phyloP scores from a whole-genome alignment of 2,329 filamentous ascomycete species.

The Fusarium xyrophilum region DNA sequence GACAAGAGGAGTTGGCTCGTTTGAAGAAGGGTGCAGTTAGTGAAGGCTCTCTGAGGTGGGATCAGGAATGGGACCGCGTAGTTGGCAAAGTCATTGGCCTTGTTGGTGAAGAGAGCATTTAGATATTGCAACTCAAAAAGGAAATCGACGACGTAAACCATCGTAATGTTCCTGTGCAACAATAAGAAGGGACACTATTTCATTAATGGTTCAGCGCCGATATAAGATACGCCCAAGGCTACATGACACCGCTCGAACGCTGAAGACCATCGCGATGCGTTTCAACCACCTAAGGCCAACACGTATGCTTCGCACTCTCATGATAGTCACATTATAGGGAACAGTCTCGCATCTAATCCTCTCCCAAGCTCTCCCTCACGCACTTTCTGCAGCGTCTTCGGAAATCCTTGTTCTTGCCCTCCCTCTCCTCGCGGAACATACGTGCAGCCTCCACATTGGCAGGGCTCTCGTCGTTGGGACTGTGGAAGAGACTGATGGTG shows the following conservation, averaged over 20 bases:
- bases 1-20: constrained; percentile 60
- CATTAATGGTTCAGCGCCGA: constrained; percentile 8
- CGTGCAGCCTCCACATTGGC: constrained; percentile 94
- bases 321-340: neutral
- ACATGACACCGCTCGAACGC: constrained; percentile 34
- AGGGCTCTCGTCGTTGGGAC: constrained; percentile 93
- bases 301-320: neutral
- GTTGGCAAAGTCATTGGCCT: constrained; percentile 74
- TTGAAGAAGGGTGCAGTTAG: constrained; percentile 73
- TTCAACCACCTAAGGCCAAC: constrained; percentile 20
- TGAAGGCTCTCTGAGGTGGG: constrained; percentile 83
- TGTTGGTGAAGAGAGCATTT: constrained; percentile 28
- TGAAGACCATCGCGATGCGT: constrained; percentile 11
- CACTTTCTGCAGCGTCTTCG: constrained; percentile 78
- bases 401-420: constrained; percentile 71
- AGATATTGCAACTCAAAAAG: neutral
- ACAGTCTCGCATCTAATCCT: constrained; percentile 55
- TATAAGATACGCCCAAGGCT: constrained; percentile 25
- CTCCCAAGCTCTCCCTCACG: constrained; percentile 81
- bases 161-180: neutral
- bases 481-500: constrained; percentile 89
- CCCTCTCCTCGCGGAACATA: constrained; percentile 80
- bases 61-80: constrained; percentile 89
- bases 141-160: neutral
- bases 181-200: neutral